A percentile compares a stretch with the other conserved stretches of the same genome.
Conservation (phyloP, 139 green algal genomes). For the Closterium sp. region DNA sequence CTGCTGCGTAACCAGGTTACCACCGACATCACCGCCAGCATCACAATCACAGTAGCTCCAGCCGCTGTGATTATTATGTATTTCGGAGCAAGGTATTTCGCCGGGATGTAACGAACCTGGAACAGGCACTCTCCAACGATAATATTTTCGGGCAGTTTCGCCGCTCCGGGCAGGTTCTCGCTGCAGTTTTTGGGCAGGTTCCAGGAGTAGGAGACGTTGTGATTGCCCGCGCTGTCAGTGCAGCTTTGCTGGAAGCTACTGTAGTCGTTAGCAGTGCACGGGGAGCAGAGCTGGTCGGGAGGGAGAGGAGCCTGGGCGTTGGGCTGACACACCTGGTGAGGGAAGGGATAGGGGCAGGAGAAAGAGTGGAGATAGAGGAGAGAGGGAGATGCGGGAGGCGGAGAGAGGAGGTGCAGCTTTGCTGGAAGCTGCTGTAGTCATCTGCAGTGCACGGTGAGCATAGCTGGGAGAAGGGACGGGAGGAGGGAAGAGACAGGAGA, state of each 20-base stretch:
- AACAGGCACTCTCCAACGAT: slow-evolving; percentile 8
- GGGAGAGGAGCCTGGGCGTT: slow-evolving; percentile 15
- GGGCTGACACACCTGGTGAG: not conserved
- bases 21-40: slow-evolving; percentile 11
- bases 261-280: slow-evolving; percentile 13
- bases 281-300: slow-evolving; percentile 1
- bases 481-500: not conserved
- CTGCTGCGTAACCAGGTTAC: not conserved
- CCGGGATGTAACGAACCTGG: slow-evolving; percentile 16
- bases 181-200: slow-evolving; percentile 4
- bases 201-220: slow-evolving; percentile 32
- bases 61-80: not conserved
- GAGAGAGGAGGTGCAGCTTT: not conserved
- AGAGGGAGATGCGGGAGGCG: not conserved
- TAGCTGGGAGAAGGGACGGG: not conserved
- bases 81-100: not conserved
- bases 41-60: not conserved
- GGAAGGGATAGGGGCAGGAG: not conserved
- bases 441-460: not conserved
- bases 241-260: not conserved
- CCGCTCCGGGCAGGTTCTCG: not conserved
- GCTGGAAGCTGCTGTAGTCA: not conserved
- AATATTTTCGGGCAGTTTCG: slow-evolving; percentile 2
- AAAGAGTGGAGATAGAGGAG: not conserved
- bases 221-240: not conserved